phyloP scores from a whole-genome alignment of 2,329 filamentous ascomycete species.

The Cladorrhinum sp. region DNA sequence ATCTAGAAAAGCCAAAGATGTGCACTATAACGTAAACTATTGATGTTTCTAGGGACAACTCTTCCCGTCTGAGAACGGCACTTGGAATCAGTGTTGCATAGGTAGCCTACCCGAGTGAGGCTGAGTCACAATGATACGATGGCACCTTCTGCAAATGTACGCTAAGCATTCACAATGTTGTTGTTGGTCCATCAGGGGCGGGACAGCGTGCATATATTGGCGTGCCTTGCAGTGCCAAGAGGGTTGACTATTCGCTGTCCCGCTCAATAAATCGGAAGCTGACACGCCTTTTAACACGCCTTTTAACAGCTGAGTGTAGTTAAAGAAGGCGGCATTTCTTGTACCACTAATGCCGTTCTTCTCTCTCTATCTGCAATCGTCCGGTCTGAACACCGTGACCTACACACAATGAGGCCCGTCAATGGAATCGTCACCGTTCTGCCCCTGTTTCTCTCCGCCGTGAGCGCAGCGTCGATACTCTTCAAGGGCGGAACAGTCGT shows the following conservation, averaged over 20 bases:
- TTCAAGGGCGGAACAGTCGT: constrained; percentile 40
- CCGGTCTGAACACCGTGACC: background rate
- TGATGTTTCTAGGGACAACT: too few species aligned
- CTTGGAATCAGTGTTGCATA: too few species aligned
- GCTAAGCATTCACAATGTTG: constrained; percentile 1
- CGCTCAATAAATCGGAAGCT: constrained; percentile 2
- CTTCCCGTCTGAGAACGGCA: too few species aligned
- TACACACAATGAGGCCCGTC: constrained; percentile 1
- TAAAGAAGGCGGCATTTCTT: background rate
- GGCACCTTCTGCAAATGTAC: background rate
- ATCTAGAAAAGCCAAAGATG: too few species aligned
- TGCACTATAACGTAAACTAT: too few species aligned
- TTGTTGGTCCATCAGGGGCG: background rate
- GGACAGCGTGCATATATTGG: constrained; percentile 1
- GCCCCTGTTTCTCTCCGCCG: background rate
- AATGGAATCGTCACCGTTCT: background rate
- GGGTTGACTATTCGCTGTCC: background rate
- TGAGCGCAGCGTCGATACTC: constrained; percentile 7
- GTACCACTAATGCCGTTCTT: background rate
- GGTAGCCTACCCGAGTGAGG: too few species aligned
- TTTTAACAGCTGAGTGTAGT: background rate
- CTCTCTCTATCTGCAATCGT: constrained; percentile 1
- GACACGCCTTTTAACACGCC: too few species aligned
- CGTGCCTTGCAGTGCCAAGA: background rate
- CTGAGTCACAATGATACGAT: background rate